Evolutionary conservation across 1,139 yeast species (phyloP).

Genomic region (Kurtzmaniella quercitrusa): DNA sequence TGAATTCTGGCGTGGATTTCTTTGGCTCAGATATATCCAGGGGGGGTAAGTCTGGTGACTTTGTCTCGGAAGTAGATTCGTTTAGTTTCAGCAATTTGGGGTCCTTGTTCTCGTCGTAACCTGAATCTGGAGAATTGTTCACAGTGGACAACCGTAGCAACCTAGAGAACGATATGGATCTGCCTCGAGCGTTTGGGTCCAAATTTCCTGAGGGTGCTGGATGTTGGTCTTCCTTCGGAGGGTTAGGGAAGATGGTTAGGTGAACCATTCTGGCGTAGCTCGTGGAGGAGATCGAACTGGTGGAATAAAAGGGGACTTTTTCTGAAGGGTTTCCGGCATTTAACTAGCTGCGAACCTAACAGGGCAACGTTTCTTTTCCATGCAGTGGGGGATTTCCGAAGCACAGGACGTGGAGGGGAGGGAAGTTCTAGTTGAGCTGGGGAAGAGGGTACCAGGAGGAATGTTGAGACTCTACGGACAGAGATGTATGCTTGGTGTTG

Average conservation of each 20-base stretch:
- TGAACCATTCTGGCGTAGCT: conserved; percentile 5
- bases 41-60: no score
- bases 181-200: conserved; percentile 2
- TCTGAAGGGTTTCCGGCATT: not conserved
- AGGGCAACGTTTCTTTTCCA: not conserved
- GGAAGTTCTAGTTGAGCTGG: not conserved
- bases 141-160: conserved; percentile 11
- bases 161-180: conserved; percentile 18
- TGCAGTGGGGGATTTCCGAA: not conserved
- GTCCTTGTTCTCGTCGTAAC: not conserved
- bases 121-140: conserved; percentile 6
- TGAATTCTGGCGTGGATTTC: not conserved
- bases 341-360: not conserved
- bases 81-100: not conserved
- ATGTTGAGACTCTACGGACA: no score
- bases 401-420: not conserved
- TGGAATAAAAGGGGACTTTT: not conserved
- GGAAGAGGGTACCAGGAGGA: no score
- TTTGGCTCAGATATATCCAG: not conserved
- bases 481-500: no score
- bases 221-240: conserved; percentile 6
- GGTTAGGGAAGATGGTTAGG: conserved; percentile 5
- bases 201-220: not conserved
- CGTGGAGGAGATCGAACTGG: not conserved
- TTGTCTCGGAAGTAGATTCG: not conserved